Percentiles rank a stretch among this genome's conserved stretches.
Conservation (phyloP, 2,329 filamentous ascomycete species). For the Colletotrichum sidae region DNA sequence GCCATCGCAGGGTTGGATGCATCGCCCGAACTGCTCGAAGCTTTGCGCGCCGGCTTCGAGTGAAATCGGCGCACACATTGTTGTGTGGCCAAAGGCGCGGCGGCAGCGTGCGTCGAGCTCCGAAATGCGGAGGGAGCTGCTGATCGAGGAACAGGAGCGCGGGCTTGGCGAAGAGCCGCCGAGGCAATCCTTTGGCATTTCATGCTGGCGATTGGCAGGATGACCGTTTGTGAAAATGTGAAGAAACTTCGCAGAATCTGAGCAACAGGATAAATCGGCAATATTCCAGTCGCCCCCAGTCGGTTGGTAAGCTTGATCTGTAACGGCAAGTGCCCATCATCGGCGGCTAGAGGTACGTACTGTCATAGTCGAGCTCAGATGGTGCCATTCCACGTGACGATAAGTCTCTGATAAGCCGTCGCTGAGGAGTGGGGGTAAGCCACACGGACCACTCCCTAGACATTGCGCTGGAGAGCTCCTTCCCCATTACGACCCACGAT, state of each 20-base stretch:
- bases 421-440: slow-evolving; percentile 1
- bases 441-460: not conserved
- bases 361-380: not conserved
- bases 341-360: slow-evolving; percentile 1
- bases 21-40: slow-evolving; percentile 42
- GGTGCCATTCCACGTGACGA: slow-evolving; percentile 38
- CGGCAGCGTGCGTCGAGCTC: slow-evolving; percentile 3
- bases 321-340: slow-evolving; percentile 11
- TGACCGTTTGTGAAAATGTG: not conserved
- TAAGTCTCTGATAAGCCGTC: slow-evolving; percentile 1
- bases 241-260: not conserved
- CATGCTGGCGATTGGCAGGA: slow-evolving; percentile 27
- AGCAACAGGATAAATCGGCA: not conserved
- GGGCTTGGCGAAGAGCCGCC: slow-evolving; percentile 37
- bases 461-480: not conserved
- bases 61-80: slow-evolving; percentile 31
- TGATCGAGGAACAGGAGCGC: slow-evolving; percentile 11
- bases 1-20: slow-evolving; percentile 87
- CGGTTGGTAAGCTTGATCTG: slow-evolving; percentile 35
- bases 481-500: not conserved
- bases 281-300: slow-evolving; percentile 2
- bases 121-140: slow-evolving; percentile 22
- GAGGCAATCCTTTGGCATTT: slow-evolving; percentile 36
- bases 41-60: slow-evolving; percentile 35
- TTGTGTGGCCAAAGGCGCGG: slow-evolving; percentile 14